phyloP scores from a whole-genome alignment of 2,329 filamentous ascomycete genomes.

The Trichoderma arundinaceum region DNA sequence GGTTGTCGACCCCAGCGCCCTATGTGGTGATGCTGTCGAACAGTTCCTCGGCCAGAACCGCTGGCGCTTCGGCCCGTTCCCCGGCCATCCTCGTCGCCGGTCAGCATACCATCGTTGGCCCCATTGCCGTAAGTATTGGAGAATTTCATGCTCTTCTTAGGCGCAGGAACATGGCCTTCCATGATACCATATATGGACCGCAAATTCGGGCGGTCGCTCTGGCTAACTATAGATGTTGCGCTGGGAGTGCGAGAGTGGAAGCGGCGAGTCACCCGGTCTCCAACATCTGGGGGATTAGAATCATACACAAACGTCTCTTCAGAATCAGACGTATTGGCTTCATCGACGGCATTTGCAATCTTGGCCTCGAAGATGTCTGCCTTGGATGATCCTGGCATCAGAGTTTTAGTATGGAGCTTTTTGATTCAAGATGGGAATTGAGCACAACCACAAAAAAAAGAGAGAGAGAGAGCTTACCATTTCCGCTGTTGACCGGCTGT shows the following conservation, averaged over 20 bases:
- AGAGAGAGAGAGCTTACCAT: conserved; percentile 62
- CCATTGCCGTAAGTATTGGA: conserved; percentile 73
- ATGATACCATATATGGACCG: conserved; percentile 71
- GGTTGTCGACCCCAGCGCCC: conserved; percentile 76
- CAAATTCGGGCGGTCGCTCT: conserved; percentile 64
- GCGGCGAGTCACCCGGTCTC: conserved; percentile 66
- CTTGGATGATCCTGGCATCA: conserved; percentile 77
- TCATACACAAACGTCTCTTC: conserved; percentile 99
- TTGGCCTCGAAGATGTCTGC: conserved; percentile 98
- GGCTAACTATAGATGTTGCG: conserved; percentile 80
- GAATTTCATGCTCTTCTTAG: conserved; percentile 96
- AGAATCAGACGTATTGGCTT: conserved; percentile 94
- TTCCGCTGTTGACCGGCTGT: conserved; percentile 73
- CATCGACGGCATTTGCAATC: conserved; percentile 93
- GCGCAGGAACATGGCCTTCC: conserved; percentile 56
- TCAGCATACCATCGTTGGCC: conserved; percentile 55
- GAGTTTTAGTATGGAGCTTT: neutral
- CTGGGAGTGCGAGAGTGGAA: conserved; percentile 96
- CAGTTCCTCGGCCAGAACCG: conserved; percentile 68
- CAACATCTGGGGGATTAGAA: conserved; percentile 81
- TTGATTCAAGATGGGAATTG: neutral
- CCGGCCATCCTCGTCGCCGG: conserved; percentile 71
- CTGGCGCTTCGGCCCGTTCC: conserved; percentile 64
- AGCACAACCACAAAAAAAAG: neutral
- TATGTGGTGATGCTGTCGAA: conserved; percentile 75